Base-by-base conservation (phyloP, 352 stramenopile species). In the Thraustochytrium striatum region DNA sequence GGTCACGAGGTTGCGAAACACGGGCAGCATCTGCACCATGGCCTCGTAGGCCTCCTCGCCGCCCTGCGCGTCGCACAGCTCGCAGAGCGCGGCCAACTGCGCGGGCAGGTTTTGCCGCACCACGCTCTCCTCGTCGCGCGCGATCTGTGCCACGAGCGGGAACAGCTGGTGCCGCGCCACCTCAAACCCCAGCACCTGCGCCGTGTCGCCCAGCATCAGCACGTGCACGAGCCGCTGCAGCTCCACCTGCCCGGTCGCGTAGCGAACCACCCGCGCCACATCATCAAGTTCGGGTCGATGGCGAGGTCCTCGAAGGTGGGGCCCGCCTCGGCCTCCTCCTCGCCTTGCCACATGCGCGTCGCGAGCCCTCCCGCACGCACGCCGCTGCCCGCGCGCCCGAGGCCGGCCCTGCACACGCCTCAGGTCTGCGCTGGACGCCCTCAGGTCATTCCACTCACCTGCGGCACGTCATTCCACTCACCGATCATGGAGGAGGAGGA, bases 241-340 rank as follows among this genome's bases (percentile, higher is more conserved):
- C 8, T 94, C 94, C 83, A 99, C 98, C 82, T 90, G 92, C 82
- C 90, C 96, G 84, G 89, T 94, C 65, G 91, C 90, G 85, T 98
- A 99, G 78, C 95, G 92, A 61, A 94, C 91, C 32, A 99, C 89
- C 43, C 95, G 89, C 79, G 97, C 89, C 39, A 98, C 84, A 72
- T 98, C 88, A 73, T 89, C 95, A 33, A 99, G 85, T 53, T 95
- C 86, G 98, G 95, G 87, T 98, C 94, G 82, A 99, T 98, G 3
- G 95, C 96, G 50, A 99, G 87, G 85, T 98, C 95, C 86, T 98
- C 94, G 84, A 98, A 99, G n/a, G 92, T 97, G 28, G 92, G 91
- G 35, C 88, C 88, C 52, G 44, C 55, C 32, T 62, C 25, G 55
- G 8, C 55, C 16, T 94, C 62, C 83, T 55, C 16, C 47, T 16